Conservation (phyloP, 139 green algal species). For the Gonium pectorale region DNA sequence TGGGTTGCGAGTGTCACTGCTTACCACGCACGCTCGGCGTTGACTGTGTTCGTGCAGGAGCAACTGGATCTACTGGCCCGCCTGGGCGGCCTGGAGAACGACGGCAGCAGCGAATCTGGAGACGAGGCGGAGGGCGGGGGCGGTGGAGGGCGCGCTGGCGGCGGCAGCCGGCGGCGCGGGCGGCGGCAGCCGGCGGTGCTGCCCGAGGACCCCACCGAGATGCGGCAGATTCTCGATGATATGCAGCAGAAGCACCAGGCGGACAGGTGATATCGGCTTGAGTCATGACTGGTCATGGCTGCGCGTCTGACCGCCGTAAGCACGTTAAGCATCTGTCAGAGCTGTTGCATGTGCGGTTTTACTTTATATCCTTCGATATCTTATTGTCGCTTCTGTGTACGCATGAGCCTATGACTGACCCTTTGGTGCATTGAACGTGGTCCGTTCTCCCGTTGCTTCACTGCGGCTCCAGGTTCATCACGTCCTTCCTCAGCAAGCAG, state of each 20-base stretch:
- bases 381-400: too few species aligned
- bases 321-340: too few species aligned
- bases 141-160: background rate
- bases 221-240: background rate
- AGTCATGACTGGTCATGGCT: too few species aligned
- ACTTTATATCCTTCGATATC: too few species aligned
- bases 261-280: too few species aligned
- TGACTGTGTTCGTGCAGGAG: conserved; percentile 35
- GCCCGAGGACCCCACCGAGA: background rate
- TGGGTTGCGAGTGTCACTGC: too few species aligned
- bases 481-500: conserved; percentile 48
- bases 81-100: background rate
- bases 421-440: too few species aligned
- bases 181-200: background rate
- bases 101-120: background rate
- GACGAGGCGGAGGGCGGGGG: background rate
- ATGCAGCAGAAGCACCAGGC: conserved; percentile 37
- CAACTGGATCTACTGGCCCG: conserved; percentile 15
- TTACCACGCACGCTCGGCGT: too few species aligned
- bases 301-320: too few species aligned
- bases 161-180: background rate
- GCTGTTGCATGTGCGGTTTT: too few species aligned
- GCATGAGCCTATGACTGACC: too few species aligned
- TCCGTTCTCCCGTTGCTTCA: too few species aligned
- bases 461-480: conserved; percentile 60